These are phyloP conservation scores for Fusarium sp. DNA, from an alignment of 2,329 filamentous ascomycete species.

Conservation along the genomic window DNA sequence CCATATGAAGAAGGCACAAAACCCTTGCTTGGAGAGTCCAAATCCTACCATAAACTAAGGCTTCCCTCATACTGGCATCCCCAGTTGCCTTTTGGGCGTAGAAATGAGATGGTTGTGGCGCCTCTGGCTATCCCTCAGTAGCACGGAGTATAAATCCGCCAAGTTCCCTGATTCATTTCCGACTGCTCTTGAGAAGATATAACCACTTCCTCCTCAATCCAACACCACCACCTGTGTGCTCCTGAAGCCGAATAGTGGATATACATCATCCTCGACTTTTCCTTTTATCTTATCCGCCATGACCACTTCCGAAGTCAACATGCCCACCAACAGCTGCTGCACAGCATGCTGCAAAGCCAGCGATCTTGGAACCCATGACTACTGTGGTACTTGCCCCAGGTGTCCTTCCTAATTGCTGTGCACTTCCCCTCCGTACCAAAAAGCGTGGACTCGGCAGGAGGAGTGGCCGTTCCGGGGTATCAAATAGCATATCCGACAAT, in stretches of 20 bases:
- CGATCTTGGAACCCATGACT: conserved; percentile 49
- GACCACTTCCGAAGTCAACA: conserved; percentile 29
- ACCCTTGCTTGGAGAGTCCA: conserved; percentile 19
- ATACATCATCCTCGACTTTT: neutral
- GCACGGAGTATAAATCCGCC: conserved; percentile 40
- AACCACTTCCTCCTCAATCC: conserved; percentile 12
- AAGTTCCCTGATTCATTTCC: conserved; percentile 23
- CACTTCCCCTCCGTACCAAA: neutral
- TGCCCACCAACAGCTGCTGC: conserved; percentile 44
- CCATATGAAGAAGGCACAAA: conserved; percentile 32
- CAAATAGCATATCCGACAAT: neutral
- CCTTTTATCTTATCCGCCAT: conserved; percentile 20
- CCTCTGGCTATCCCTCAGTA: conserved; percentile 27
- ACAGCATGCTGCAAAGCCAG: conserved; percentile 48
- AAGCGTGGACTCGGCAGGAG: neutral
- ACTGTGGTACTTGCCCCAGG: conserved; percentile 48
- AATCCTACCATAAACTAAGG: conserved; percentile 27
- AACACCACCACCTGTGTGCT: neutral
- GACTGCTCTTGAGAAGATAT: conserved; percentile 8
- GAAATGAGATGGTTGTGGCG: conserved; percentile 30
- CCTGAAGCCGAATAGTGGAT: conserved; percentile 1
- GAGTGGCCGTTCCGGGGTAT: neutral
- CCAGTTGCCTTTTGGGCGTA: conserved; percentile 41
- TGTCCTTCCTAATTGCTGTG: conserved; percentile 37
- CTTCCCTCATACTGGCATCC: conserved; percentile 19